These are phyloP conservation scores for Mycena venus DNA, from an alignment of 768 basidiomycete species.

Conservation along the genomic window DNA sequence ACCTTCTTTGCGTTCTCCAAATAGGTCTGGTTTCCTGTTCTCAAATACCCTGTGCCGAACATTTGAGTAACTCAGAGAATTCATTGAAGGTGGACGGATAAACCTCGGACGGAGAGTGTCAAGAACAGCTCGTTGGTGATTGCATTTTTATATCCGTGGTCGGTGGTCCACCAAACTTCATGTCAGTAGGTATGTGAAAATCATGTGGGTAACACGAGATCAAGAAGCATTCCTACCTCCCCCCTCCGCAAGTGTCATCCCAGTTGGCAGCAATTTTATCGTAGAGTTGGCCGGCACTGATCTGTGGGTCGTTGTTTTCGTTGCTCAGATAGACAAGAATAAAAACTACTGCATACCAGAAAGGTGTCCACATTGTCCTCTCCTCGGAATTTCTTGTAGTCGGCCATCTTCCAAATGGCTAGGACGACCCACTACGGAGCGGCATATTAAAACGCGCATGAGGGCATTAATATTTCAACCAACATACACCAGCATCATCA, in stretches of 20 bases:
- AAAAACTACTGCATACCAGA: conserved; percentile 8
- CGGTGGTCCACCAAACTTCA: conserved; percentile 59
- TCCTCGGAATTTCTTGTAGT: conserved; percentile 49
- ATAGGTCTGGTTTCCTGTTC: conserved; percentile 45
- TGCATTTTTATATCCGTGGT: conserved; percentile 54
- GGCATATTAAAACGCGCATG: background rate
- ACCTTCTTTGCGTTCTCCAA: conserved; percentile 53
- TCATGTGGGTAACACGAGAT: background rate
- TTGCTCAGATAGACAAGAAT: background rate
- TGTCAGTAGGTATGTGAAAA: background rate
- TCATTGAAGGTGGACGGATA: too few relatives aligned
- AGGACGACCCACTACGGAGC: conserved; percentile 53
- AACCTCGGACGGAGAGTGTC: conserved; percentile 20
- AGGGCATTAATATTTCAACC: conserved; percentile 4
- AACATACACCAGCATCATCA: conserved; percentile 53
- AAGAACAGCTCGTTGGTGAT: conserved; percentile 58
- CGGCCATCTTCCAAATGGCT: conserved; percentile 53
- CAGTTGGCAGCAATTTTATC: conserved; percentile 51
- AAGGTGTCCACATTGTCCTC: conserved; percentile 24
- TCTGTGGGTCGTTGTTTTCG: conserved; percentile 34
- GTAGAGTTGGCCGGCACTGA: conserved; percentile 49
- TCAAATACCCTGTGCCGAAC: conserved; percentile 48
- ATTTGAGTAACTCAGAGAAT: conserved; percentile 25
- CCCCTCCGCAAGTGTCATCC: conserved; percentile 51
- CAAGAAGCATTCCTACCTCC: conserved; percentile 42